A percentile compares a stretch with the other conserved stretches of the same genome.
phyloP scores from a whole-genome alignment of 768 basidiomycete genomes.

The Pseudohyphozyma bogoriensis region DNA sequence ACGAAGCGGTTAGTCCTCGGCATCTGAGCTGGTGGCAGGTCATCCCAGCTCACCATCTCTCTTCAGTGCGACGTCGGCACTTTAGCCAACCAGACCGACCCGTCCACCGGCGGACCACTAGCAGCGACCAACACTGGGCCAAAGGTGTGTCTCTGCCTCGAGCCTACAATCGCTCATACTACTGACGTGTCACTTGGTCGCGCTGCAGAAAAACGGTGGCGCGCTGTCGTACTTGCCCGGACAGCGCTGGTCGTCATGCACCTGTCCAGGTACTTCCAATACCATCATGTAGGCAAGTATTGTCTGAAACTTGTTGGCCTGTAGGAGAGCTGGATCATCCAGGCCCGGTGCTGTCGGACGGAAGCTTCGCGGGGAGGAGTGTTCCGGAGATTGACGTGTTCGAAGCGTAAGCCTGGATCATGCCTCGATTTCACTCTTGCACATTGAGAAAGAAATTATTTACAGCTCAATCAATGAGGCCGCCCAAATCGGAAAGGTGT shows the following conservation, averaged over 20 bases:
- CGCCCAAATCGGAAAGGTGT: too few species aligned
- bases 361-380: too few species aligned
- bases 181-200: background rate
- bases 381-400: too few species aligned
- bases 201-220: constrained; percentile 42
- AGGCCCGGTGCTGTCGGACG: too few species aligned
- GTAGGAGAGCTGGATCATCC: too few species aligned
- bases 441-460: too few species aligned
- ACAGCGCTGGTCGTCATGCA: constrained; percentile 77
- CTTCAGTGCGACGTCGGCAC: constrained; percentile 75
- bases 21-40: too few species aligned
- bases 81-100: constrained; percentile 37
- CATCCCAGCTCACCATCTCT: background rate
- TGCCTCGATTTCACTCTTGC: too few species aligned
- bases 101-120: constrained; percentile 1
- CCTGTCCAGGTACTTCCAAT: constrained; percentile 72
- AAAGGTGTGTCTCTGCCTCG: background rate
- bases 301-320: too few species aligned
- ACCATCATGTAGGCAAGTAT: too few species aligned
- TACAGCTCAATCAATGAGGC: too few species aligned
- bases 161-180: background rate
- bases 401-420: too few species aligned
- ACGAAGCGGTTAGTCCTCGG: background rate
- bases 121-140: constrained; percentile 4
- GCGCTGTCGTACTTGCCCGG: constrained; percentile 61